Base-by-base conservation (phyloP, 202 grass and related monocot genomes). In the Cymbopogon flexuosus region DNA sequence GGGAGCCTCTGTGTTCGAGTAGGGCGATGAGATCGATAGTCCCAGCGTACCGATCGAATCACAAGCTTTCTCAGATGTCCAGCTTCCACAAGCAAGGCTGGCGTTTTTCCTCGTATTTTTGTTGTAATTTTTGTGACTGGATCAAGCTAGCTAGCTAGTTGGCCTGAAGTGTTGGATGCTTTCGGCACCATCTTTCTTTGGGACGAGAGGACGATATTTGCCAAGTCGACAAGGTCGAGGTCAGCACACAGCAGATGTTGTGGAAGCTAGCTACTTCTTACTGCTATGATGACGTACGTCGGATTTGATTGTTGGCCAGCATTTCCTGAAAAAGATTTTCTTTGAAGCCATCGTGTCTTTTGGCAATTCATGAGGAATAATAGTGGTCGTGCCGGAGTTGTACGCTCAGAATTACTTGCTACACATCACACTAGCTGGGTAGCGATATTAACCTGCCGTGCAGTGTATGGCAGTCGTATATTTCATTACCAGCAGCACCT, bases 401-500 rank as follows among this genome's bases (percentile, higher is more conserved):
- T 2, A 52, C 16, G 47, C 47, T 66, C 18, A 19, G 18, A 39
- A 39, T 66, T 37, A 12, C 37, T 39, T 6, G 64, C 18, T 67
- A 8, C 61, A 33, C 13, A 15, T 4, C 64, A 40, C 35, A 21
- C 15, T 19, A 8, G 8, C 33, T n/a, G 7, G 15, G 34, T 39
- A 66, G 34, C 64, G 64, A 40, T 36, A 67, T 40, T 39, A 67
- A 36, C 64, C 64, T 67, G 64, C n/a, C 64, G 64, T 40, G 64
- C 9, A 67, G 35, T 67, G 64, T 40, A 67, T n/a, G 64, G 2
- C 64, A 39, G 34, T 39, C 19, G 51, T n/a, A 52, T 18, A 37
- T 0, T 16, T n/a, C 5, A 46, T 47, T 49, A 49, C 46, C 2
- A 27, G 58, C 43, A 45, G 24, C 24, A 14, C 12, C 24, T 62